These are phyloP conservation scores for Castanea mollissima DNA, from an alignment of 306 rosid genomes.

Conservation along the genomic window DNA sequence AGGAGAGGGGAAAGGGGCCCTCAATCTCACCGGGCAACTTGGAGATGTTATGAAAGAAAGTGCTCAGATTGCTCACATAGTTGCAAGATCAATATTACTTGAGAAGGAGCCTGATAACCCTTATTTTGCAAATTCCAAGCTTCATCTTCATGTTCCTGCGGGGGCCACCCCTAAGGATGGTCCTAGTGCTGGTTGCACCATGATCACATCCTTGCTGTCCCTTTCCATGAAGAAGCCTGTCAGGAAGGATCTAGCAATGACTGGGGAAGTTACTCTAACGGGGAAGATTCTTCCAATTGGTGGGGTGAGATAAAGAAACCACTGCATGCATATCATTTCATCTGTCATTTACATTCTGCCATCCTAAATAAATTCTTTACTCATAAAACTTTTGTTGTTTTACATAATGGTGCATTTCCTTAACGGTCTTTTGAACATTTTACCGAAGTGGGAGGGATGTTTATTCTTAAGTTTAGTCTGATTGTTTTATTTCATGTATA, in stretches of 20 bases:
- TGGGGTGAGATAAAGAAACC: slow-evolving; percentile 63
- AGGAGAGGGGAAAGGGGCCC: slow-evolving; percentile 86
- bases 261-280: slow-evolving; percentile 95
- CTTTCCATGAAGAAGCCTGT: slow-evolving; percentile 86
- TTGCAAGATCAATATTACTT: slow-evolving; percentile 63
- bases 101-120: slow-evolving; percentile 57
- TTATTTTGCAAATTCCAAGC: slow-evolving; percentile 75
- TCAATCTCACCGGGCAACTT: slow-evolving; percentile 86
- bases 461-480: not conserved
- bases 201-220: slow-evolving; percentile 91
- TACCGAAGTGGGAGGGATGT: not conserved
- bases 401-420: not conserved
- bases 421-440: not conserved
- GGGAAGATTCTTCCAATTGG: slow-evolving; percentile 99
- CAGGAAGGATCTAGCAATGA: slow-evolving; percentile 94
- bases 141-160: slow-evolving; percentile 97
- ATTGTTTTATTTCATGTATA: not conserved
- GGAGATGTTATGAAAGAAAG: slow-evolving; percentile 99
- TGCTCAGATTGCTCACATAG: slow-evolving; percentile 97
- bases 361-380: slow-evolving; percentile 1
- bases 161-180: slow-evolving; percentile 99
- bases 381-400: not conserved
- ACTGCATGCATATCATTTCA: not conserved
- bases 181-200: slow-evolving; percentile 99
- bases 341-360: not conserved